Conservation (phyloP, 1,139 yeast genomes). For the Arxiozyma slooffiae region DNA sequence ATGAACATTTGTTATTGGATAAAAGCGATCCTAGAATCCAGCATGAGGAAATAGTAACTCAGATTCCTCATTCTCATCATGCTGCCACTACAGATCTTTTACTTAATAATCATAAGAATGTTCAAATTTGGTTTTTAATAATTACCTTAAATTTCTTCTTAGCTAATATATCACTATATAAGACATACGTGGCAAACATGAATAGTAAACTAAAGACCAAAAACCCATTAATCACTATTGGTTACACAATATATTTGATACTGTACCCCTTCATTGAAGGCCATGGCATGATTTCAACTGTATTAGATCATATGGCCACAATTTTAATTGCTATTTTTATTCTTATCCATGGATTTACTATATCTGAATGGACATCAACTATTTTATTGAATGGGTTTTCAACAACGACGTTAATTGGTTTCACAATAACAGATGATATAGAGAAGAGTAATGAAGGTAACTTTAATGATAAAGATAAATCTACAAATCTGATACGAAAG, state of each 20-base stretch:
- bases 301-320: slow-evolving; percentile 27
- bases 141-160: slow-evolving; percentile 23
- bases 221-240: slow-evolving; percentile 27
- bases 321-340: slow-evolving; percentile 24
- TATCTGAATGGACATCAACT: slow-evolving; percentile 30
- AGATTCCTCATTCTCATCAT: slow-evolving; percentile 53
- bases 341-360: slow-evolving; percentile 25
- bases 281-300: slow-evolving; percentile 10
- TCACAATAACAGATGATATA: slow-evolving; percentile 14
- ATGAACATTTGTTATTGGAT: slow-evolving; percentile 12
- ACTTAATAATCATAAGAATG: slow-evolving; percentile 24
- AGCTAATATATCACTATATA: slow-evolving; percentile 30
- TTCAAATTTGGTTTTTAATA: slow-evolving; percentile 30
- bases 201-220: slow-evolving; percentile 27
- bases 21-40: not conserved
- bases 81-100: slow-evolving; percentile 24
- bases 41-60: slow-evolving; percentile 29
- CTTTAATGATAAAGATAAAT: slow-evolving; percentile 2
- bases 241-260: slow-evolving; percentile 23
- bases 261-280: slow-evolving; percentile 21
- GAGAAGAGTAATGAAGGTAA: not conserved
- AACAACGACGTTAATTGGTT: slow-evolving; percentile 20
- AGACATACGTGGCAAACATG: slow-evolving; percentile 31
- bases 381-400: slow-evolving; percentile 28
- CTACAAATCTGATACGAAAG: slow-evolving; percentile 1